A percentile compares a stretch with the other conserved stretches of the same genome.
phyloP scores from a whole-genome alignment of 257 asterid species.

The Linaria vulgaris region DNA sequence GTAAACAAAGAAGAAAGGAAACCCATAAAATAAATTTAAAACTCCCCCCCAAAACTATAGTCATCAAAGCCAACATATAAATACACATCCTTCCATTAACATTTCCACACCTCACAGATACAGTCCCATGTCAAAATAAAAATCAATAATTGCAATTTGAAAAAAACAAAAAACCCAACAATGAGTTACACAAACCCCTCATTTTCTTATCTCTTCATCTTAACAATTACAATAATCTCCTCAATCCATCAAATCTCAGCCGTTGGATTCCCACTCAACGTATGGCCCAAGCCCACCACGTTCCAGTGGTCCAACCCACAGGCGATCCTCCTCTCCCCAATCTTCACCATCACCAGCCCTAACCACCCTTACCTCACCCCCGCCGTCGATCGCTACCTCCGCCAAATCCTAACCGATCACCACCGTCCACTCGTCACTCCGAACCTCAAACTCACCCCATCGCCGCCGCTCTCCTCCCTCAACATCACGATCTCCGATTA shows the following conservation, averaged over 20 bases:
- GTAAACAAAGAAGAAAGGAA: too few species aligned
- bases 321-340: conserved; percentile 50
- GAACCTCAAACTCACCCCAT: conserved; percentile 44
- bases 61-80: background rate
- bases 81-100: background rate
- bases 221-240: conserved; percentile 3
- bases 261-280: conserved; percentile 55
- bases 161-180: background rate
- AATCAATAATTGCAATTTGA: too few species aligned
- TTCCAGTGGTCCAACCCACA: conserved; percentile 71
- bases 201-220: conserved; percentile 1
- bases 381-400: conserved; percentile 66
- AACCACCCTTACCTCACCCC: conserved; percentile 48
- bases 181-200: background rate
- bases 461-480: conserved; percentile 44
- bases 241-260: conserved; percentile 44
- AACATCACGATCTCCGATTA: conserved; percentile 41
- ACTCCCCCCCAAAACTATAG: too few species aligned
- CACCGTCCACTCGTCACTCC: conserved; percentile 59
- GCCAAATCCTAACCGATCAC: conserved; percentile 42
- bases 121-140: too few species aligned
- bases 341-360: conserved; percentile 52
- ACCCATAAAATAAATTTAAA: too few species aligned
- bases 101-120: background rate
- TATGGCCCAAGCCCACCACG: conserved; percentile 88